Percentiles rank a stretch among this genome's conserved stretches.
These are phyloP conservation scores for Tricholoma sp. DNA, from an alignment of 768 basidiomycete genomes.

Conservation along the genomic window DNA sequence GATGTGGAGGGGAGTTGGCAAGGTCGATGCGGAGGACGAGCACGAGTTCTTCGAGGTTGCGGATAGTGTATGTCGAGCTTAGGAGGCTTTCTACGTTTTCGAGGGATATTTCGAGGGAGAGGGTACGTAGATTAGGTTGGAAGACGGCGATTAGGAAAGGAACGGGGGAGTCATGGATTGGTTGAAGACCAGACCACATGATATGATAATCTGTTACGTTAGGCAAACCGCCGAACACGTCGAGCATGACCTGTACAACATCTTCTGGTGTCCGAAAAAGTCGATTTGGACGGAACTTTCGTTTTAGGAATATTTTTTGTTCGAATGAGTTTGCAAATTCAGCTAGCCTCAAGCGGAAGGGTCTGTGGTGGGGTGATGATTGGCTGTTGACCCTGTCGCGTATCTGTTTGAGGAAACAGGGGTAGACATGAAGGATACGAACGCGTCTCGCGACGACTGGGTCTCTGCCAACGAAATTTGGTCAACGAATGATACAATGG, in stretches of 20 bases:
- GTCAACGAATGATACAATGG: background rate
- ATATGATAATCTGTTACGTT: constrained; percentile 46
- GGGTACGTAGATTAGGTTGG: constrained; percentile 31
- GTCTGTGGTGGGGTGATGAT: constrained; percentile 4
- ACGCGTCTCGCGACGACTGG: constrained; percentile 44
- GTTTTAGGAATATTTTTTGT: constrained; percentile 22
- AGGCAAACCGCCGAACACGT: constrained; percentile 39
- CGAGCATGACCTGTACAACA: constrained; percentile 34
- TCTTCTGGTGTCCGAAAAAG: constrained; percentile 32
- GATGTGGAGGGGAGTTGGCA: constrained; percentile 15
- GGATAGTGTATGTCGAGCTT: constrained; percentile 22
- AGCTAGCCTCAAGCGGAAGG: constrained; percentile 24
- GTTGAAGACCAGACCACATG: constrained; percentile 41
- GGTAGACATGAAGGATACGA: constrained; percentile 43
- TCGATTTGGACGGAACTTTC: constrained; percentile 23
- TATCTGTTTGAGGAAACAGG: constrained; percentile 41
- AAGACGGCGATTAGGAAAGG: constrained; percentile 33
- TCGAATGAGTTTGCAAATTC: constrained; percentile 31
- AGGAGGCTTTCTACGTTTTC: constrained; percentile 35
- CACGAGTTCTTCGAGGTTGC: constrained; percentile 36
- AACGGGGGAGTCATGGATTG: constrained; percentile 21
- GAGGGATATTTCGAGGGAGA: constrained; percentile 39
- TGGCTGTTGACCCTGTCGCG: constrained; percentile 23
- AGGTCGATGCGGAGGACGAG: constrained; percentile 38
- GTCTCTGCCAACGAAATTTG: constrained; percentile 30